Percentiles rank a stretch among this genome's conserved stretches.
These are phyloP conservation scores for Candida pseudofarinosa DNA, from an alignment of 805 yeast species.

Conservation along the genomic window DNA sequence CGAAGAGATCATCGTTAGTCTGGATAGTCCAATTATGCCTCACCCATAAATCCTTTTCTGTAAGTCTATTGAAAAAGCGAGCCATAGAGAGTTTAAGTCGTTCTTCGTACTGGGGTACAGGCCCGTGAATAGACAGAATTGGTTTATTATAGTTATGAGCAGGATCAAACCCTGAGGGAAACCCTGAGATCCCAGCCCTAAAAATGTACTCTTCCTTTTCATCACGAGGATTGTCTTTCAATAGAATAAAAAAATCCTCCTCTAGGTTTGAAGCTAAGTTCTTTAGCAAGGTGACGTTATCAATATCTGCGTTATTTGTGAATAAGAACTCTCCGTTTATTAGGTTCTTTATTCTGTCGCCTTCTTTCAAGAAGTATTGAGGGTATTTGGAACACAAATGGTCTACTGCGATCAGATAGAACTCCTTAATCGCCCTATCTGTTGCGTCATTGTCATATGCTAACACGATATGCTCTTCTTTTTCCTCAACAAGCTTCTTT, in stretches of 20 bases:
- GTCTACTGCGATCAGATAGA: constrained; percentile 26
- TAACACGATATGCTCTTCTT: constrained; percentile 4
- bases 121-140: constrained; percentile 35
- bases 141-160: constrained; percentile 34
- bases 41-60: constrained; percentile 35
- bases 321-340: constrained; percentile 30
- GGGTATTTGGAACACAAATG: constrained; percentile 39
- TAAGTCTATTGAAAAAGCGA: constrained; percentile 32
- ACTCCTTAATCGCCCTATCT: constrained; percentile 31
- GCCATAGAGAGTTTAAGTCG: constrained; percentile 40
- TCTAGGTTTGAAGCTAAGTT: constrained; percentile 42
- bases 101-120: constrained; percentile 39
- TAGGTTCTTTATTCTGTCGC: constrained; percentile 18
- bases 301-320: constrained; percentile 7
- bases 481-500: constrained; percentile 21
- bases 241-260: constrained; percentile 59
- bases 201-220: constrained; percentile 35
- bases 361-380: constrained; percentile 22
- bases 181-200: constrained; percentile 43
- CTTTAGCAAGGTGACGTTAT: constrained; percentile 18
- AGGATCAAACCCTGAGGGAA: constrained; percentile 44
- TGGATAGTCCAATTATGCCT: constrained; percentile 41
- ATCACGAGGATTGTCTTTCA: constrained; percentile 32
- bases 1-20: constrained; percentile 19
- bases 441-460: constrained; percentile 31